phyloP scores from a whole-genome alignment of 1,284 basidiomycete species.

The Microbotryomycetes sp. region DNA sequence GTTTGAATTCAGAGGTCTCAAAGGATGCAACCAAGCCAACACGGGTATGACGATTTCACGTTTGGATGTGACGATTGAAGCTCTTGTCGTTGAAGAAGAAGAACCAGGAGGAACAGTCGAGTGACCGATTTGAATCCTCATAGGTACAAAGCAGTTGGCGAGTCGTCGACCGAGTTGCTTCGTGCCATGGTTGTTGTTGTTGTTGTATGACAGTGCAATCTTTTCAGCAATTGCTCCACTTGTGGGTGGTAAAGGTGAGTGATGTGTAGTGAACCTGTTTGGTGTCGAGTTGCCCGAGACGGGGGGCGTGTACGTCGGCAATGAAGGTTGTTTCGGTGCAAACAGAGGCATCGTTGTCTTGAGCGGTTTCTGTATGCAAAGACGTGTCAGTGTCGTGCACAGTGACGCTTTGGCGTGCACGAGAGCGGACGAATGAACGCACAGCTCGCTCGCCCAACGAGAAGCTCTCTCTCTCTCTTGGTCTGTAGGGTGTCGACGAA shows the following conservation, averaged over 20 bases:
- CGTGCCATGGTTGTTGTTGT: background rate
- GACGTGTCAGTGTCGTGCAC: too few species aligned
- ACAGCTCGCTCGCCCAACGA: too few species aligned
- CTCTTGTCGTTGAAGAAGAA: background rate
- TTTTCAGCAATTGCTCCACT: constrained; percentile 25
- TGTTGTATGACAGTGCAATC: constrained; percentile 26
- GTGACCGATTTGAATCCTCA: constrained; percentile 14
- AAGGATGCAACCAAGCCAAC: constrained; percentile 22
- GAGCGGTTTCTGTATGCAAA: too few species aligned
- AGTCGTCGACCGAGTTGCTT: background rate
- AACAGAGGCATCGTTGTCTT: background rate
- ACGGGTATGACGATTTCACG: constrained; percentile 25
- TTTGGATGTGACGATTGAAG: background rate
- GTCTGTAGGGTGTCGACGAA: too few species aligned
- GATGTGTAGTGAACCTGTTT: background rate
- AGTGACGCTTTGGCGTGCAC: too few species aligned
- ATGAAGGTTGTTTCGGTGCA: background rate
- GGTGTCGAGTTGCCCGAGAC: constrained; percentile 2
- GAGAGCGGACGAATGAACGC: too few species aligned
- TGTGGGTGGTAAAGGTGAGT: background rate
- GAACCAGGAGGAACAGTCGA: background rate
- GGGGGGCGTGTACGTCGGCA: constrained; percentile 3
- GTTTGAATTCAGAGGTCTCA: background rate
- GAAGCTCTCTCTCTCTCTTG: too few species aligned
- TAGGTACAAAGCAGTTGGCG: constrained; percentile 8